Evolutionary conservation across 2,329 filamentous ascomycete genomes (phyloP).

Genomic region (Cucurbitaria berberidis): DNA sequence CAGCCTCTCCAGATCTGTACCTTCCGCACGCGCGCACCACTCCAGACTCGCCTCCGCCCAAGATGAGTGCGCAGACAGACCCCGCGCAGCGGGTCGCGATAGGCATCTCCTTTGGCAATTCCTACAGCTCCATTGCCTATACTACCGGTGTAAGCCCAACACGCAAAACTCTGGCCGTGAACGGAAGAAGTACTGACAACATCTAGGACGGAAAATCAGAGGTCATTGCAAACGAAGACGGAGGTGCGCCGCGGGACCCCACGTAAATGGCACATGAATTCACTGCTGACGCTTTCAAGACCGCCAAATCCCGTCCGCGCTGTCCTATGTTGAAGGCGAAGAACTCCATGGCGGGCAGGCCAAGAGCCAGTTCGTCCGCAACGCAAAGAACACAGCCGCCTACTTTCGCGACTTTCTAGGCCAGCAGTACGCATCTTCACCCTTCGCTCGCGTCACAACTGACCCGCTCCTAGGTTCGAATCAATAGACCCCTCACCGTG

Average conservation of each 20-base stretch:
- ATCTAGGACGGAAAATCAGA: conserved; percentile 85
- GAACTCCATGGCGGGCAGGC: conserved; percentile 97
- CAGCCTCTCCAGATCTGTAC: not conserved
- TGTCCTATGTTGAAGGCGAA: conserved; percentile 94
- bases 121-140: conserved; percentile 95
- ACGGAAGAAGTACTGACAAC: conserved; percentile 12
- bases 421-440: conserved; percentile 71
- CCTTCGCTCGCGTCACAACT: conserved; percentile 12
- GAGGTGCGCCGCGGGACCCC: conserved; percentile 65
- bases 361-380: conserved; percentile 90
- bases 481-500: conserved; percentile 94
- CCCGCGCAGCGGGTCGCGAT: conserved; percentile 71
- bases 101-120: conserved; percentile 97
- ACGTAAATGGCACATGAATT: conserved; percentile 2
- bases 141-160: conserved; percentile 65
- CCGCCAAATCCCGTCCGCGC: conserved; percentile 91
- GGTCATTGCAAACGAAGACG: conserved; percentile 98
- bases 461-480: conserved; percentile 69
- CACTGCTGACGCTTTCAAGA: conserved; percentile 60
- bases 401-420: conserved; percentile 97
- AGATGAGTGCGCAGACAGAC: conserved; percentile 60
- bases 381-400: conserved; percentile 89
- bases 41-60: conserved; percentile 11
- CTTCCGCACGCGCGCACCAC: not conserved
- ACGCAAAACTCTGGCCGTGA: not conserved